Evolutionary conservation across 1,139 yeast species (phyloP), one percentile per base, ranked within the genome.

Genomic region (Schizosaccharomyces versatilis): DNA sequence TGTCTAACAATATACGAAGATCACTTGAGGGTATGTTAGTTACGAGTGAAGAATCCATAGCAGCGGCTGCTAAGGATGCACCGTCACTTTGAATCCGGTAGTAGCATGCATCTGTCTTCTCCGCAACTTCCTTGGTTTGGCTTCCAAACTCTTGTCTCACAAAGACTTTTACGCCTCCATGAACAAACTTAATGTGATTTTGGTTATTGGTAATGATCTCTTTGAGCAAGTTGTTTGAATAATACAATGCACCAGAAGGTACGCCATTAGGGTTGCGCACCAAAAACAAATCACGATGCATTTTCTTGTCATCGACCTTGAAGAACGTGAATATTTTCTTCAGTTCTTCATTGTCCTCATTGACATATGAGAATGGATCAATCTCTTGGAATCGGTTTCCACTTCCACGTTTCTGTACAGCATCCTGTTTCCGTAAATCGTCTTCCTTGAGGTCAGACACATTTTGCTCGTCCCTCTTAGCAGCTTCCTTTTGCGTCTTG

Each of bases 231-330:
- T 81, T 76, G 63, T 77, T 80, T 58, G 88, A 71, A 64, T 83
- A 82, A 69, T 93, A 93, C 55, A 93, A 83, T 47, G 93, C 81
- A 68, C 97, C 79, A 38, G 85, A 74, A 58, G 98, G 95, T 65
- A 86, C 95, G 57, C 97, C 98, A 17, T 94, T 81, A 44, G 93
- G 88, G 66, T 93, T 93, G 71, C 99, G 79, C 10, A 90, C 98
- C 60, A 93, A 73, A 57, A 44, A 44, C 14, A 93, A 76, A 12
- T 78, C 68, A 57, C 71, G 69, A 59, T 75, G 77, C 42, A 84
- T 77, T 69, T 88, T 84, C 15, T 71, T 63, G 47, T 76, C 79
- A 51, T 69, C 65, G 62, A 93, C 75, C 54, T 84, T 88, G 66
- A 88, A 93, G 67, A 86, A 90, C 56, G 79, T 73, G 86, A 94